Evolutionary conservation across 108 stramenopile species (phyloP).

Genomic region (Mayamaea pseudoterrestris): DNA sequence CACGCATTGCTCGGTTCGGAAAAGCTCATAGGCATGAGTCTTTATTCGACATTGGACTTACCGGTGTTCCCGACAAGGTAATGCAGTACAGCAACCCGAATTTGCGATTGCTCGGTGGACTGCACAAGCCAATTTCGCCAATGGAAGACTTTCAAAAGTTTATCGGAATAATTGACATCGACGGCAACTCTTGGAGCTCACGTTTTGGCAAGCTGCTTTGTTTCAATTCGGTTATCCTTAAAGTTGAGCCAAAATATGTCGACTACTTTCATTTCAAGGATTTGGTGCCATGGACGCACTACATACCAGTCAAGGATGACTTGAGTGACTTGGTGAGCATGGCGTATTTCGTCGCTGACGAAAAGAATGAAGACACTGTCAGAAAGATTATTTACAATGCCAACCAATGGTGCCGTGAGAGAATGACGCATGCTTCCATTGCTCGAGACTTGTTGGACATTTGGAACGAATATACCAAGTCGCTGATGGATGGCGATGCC

Average conservation of each 20-base stretch:
- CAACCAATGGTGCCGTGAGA: slow-evolving; percentile 26
- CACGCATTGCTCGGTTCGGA: neutral
- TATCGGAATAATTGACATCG: slow-evolving; percentile 38
- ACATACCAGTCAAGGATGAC: slow-evolving; percentile 23
- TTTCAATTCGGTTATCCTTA: slow-evolving; percentile 31
- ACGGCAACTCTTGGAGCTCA: slow-evolving; percentile 37
- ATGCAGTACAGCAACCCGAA: too few relatives aligned
- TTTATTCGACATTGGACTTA: too few relatives aligned
- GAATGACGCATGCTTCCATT: slow-evolving; percentile 5
- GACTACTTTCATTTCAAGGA: slow-evolving; percentile 21
- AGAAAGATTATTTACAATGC: slow-evolving; percentile 20
- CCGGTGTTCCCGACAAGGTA: too few relatives aligned
- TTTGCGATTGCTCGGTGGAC: too few relatives aligned
- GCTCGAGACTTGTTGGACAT: neutral
- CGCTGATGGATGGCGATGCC: neutral
- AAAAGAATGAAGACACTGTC: slow-evolving; percentile 14
- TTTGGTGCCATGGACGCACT: slow-evolving; percentile 26
- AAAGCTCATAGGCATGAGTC: too few relatives aligned
- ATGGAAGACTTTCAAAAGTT: slow-evolving; percentile 2
- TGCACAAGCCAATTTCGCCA: neutral
- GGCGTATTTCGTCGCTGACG: slow-evolving; percentile 16
- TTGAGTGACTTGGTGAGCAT: slow-evolving; percentile 19
- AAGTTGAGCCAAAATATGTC: slow-evolving; percentile 32
- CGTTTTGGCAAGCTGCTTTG: slow-evolving; percentile 35
- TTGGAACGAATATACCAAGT: neutral